A percentile compares a stretch with the other conserved stretches of the same genome.
Conservation (phyloP, 805 yeast species). For the Saccharomycopsis fodiens region DNA sequence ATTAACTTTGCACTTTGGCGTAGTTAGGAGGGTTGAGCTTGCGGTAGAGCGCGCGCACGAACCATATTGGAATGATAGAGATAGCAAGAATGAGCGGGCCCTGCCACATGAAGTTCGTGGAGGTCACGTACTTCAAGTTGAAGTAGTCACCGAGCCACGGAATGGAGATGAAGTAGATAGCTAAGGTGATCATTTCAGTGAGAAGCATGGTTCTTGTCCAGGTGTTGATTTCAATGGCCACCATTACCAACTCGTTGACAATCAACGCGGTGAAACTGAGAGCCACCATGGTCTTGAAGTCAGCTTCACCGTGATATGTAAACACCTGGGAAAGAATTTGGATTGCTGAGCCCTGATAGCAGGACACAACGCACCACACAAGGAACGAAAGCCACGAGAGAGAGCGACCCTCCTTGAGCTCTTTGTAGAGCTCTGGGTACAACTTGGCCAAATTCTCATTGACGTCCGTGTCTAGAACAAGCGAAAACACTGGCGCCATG, state of each 20-base stretch:
- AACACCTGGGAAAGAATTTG: slow-evolving; percentile 77
- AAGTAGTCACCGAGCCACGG: slow-evolving; percentile 88
- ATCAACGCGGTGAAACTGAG: slow-evolving; percentile 74
- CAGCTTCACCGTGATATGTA: slow-evolving; percentile 47
- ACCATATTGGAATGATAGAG: slow-evolving; percentile 86
- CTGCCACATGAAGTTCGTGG: slow-evolving; percentile 64
- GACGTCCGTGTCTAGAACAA: slow-evolving; percentile 87
- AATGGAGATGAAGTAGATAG: slow-evolving; percentile 60
- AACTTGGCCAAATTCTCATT: slow-evolving; percentile 80
- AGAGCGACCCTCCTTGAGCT: slow-evolving; percentile 80
- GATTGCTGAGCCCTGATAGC: slow-evolving; percentile 85
- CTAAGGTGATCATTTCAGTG: slow-evolving; percentile 63
- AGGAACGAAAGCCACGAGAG: slow-evolving; percentile 82
- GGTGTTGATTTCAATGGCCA: slow-evolving; percentile 83
- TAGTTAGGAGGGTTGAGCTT: slow-evolving; percentile 87
- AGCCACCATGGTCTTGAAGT: slow-evolving; percentile 74
- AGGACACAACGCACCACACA: slow-evolving; percentile 81
- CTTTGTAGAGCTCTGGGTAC: slow-evolving; percentile 93
- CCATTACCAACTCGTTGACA: slow-evolving; percentile 87
- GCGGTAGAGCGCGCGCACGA: slow-evolving; percentile 66
- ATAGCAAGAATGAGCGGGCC: slow-evolving; percentile 51
- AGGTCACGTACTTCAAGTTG: slow-evolving; percentile 54
- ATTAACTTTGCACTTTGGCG: slow-evolving; percentile 84
- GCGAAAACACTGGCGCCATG: slow-evolving; percentile 95
- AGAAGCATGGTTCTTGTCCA: slow-evolving; percentile 79